Base-by-base conservation (phyloP, 2,329 filamentous ascomycete species). In the Fusarium nurragi region DNA sequence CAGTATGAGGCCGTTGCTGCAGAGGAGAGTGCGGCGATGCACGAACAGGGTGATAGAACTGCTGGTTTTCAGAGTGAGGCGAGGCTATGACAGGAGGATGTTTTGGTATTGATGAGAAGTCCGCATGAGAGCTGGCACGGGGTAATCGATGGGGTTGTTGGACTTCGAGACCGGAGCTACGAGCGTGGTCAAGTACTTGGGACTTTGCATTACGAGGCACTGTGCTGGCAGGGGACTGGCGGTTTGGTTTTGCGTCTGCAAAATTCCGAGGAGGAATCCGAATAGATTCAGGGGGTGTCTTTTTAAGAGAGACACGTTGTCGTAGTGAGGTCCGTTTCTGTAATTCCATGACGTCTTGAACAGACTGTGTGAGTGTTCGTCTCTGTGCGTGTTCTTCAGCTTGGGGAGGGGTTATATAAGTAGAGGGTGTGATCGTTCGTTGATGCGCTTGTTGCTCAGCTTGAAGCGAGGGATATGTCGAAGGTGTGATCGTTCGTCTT, bases 21-120 rank as follows among this genome's bases (percentile, higher is more conserved):
- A 89, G 76, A 13, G 87, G 87, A 6, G 87, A 89, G 66, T 89
- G 84, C 5, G 87, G 87, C 40, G 83, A 88, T 14, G 87, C 87
- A 40, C 83, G 83, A 3, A 89, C 86, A 0, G 87, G 87, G 12
- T 83, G 84, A 74, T 88, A 89, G 65, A 81, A 84, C 62, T 88
- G 86, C 38, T 75, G 74, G 10, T 77, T 69, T 48, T 79, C 77
- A 19, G 76, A 78, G 16, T 68, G 71, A 10, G 77, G 77, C 1
- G 77, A 78, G 19, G 73, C 65, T 25, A 74, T 60, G 12, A 74
- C 40, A 19, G 65, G 70, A 16, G 70, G 67, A 5, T 65, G 67
- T 4, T 57, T 38, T 41, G 71, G 69, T 19, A 67, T 56, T 30
- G 70, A 68, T 21, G 69, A 63, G 40, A 75, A 67, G 57, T 73